Evolutionary conservation across 2,329 filamentous ascomycete genomes (phyloP), one percentile per base, ranked within the genome.

Genomic region (Trichoderma sp.): DNA sequence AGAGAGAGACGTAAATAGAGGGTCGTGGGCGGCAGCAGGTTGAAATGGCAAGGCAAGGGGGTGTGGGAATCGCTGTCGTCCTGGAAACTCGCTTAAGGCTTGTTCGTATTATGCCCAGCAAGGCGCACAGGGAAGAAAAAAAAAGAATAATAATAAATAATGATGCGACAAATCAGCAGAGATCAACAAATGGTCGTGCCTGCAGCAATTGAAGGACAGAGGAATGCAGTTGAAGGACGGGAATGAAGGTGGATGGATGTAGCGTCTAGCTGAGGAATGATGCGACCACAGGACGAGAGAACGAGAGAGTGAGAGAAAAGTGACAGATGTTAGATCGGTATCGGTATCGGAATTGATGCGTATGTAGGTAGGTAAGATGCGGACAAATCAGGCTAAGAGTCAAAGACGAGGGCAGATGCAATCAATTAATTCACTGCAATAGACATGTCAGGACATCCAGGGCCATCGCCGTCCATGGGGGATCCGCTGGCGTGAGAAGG

Each of bases 51-150:
- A 38, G 31, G 71, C 71, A 73, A 56, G 45, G 71, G 71, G 59
- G 56, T 60, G 59, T 71, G 56, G 63, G 64, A 60, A 62, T 62
- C 64, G 63, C 29, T 33, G 71, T 74, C 63, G 71, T 74, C 71
- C 45, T 33, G 71, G 63, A 59, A 62, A 74, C 71, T 74, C 63
- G 71, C 63, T 62, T 67, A 60, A 67, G 63, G 63, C 35, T 59
- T 35, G 63, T 66, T 66, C 62, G 63, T 66, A 60, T 66, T 74
- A 59, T 74, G 24, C 66, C 71, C 63, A 67, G 64, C 67, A 41
- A 41, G 14, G 35, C 18, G 35, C 35, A 31, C 21, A n/a, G 68
- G 27, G 18, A 35, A 63, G 27, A 3, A 18, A 27, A 9, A 29
- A 9, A 33, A 14, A 33, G 8, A 60, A 67, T 3, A 33, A n/a